These are phyloP conservation scores for Hebeloma cylindrosporum DNA, from an alignment of 768 basidiomycete species.

Conservation along the genomic window DNA sequence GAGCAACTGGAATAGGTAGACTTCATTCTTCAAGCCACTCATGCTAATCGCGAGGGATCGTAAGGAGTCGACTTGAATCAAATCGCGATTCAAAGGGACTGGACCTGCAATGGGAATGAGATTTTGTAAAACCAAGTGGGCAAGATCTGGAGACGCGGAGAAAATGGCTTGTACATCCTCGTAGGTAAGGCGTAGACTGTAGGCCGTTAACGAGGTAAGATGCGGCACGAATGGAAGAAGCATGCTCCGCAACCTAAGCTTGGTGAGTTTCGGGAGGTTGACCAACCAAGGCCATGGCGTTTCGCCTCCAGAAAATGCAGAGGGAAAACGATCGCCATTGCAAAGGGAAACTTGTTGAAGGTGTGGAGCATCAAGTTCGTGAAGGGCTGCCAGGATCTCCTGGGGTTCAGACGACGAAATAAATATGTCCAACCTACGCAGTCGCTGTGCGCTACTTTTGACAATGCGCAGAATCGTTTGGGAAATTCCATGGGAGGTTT, in stretches of 20 bases:
- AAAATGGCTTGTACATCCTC: conserved; percentile 16
- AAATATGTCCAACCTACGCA: conserved; percentile 18
- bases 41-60: conserved; percentile 14
- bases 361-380: conserved; percentile 4
- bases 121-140: conserved; percentile 11
- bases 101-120: conserved; percentile 8
- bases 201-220: conserved; percentile 13
- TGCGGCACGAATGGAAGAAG: conserved; percentile 11
- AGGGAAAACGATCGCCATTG: background rate
- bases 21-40: background rate
- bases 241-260: conserved; percentile 12
- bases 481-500: background rate
- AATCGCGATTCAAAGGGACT: background rate
- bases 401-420: background rate
- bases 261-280: conserved; percentile 9
- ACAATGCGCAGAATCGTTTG: conserved; percentile 1
- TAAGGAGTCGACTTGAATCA: conserved; percentile 13
- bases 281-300: conserved; percentile 3
- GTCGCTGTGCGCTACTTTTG: conserved; percentile 2
- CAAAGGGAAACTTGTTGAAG: conserved; percentile 20
- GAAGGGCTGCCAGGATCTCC: conserved; percentile 1
- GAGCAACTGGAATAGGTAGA: conserved; percentile 12
- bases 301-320: background rate
- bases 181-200: conserved; percentile 11
- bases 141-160: conserved; percentile 11